These are phyloP conservation scores for Mollisiaceae sp. DNA, from an alignment of 2,329 filamentous ascomycete species.

Conservation along the genomic window DNA sequence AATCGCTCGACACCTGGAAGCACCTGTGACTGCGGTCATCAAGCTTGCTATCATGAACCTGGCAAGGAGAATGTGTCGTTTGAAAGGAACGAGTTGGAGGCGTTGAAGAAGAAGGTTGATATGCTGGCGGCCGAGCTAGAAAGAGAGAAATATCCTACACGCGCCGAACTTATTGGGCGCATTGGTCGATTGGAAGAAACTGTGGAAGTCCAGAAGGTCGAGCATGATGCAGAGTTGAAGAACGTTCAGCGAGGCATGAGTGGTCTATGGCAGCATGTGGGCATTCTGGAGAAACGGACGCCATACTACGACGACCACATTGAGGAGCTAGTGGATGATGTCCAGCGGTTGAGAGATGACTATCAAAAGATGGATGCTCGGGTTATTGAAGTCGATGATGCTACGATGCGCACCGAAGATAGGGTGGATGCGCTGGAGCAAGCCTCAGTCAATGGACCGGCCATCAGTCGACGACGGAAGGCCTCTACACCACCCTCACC, in stretches of 20 bases:
- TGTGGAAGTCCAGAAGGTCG: constrained; percentile 57
- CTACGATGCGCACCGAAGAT: constrained; percentile 43
- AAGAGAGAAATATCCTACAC: constrained; percentile 41
- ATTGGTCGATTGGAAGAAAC: constrained; percentile 56
- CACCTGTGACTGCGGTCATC: constrained; percentile 63
- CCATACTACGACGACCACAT: constrained; percentile 60
- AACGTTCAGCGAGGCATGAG: constrained; percentile 60
- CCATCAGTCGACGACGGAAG: constrained; percentile 34
- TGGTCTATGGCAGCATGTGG: constrained; percentile 56
- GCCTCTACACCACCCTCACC: constrained; percentile 39
- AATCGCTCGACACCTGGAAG: constrained; percentile 59
- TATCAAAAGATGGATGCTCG: constrained; percentile 19
- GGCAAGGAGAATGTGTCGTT: constrained; percentile 50
- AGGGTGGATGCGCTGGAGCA: constrained; percentile 38
- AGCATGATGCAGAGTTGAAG: constrained; percentile 58
- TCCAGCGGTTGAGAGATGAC: constrained; percentile 36
- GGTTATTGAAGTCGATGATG: constrained; percentile 43
- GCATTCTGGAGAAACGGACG: constrained; percentile 54
- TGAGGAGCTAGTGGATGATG: constrained; percentile 53
- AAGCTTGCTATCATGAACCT: constrained; percentile 61
- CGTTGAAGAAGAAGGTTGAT: constrained; percentile 53
- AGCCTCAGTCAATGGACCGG: constrained; percentile 13
- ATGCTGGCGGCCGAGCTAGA: constrained; percentile 49
- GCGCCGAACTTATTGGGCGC: constrained; percentile 36
- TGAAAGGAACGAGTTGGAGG: constrained; percentile 54